phyloP scores from a whole-genome alignment of 495 filamentous ascomycete species.

The Penicillium psychrofluorescens region DNA sequence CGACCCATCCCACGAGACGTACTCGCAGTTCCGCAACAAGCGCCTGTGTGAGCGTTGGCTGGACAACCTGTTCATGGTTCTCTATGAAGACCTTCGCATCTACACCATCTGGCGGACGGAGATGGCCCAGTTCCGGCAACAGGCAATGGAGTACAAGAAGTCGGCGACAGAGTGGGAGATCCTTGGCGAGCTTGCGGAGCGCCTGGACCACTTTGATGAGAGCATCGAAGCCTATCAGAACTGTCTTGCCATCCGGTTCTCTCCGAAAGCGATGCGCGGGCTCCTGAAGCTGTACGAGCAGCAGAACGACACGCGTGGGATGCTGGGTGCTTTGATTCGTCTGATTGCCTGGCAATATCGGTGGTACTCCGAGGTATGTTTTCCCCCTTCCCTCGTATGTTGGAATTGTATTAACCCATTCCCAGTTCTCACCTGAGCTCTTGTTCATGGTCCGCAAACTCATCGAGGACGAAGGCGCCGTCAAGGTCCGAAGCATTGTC shows the following conservation, averaged over 20 bases:
- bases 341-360: slow-evolving; percentile 96
- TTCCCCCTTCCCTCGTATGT: not conserved
- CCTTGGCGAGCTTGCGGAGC: slow-evolving; percentile 83
- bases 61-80: slow-evolving; percentile 97
- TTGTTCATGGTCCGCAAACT: slow-evolving; percentile 80
- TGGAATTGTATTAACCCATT: not conserved
- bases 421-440: slow-evolving; percentile 83
- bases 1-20: slow-evolving; percentile 41
- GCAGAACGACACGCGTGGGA: slow-evolving; percentile 64
- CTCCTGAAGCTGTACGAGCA: slow-evolving; percentile 71
- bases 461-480: slow-evolving; percentile 95
- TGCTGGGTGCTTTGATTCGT: slow-evolving; percentile 72
- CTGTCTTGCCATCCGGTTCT: slow-evolving; percentile 77
- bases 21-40: slow-evolving; percentile 83
- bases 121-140: slow-evolving; percentile 85
- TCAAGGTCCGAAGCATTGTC: slow-evolving; percentile 94
- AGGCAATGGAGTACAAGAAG: slow-evolving; percentile 89
- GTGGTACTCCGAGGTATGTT: slow-evolving; percentile 86
- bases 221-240: slow-evolving; percentile 85
- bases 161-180: slow-evolving; percentile 97
- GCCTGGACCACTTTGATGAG: slow-evolving; percentile 84
- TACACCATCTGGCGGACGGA: slow-evolving; percentile 99
- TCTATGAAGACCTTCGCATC: slow-evolving; percentile 94
- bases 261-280: slow-evolving; percentile 81
- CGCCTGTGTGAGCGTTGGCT: slow-evolving; percentile 96